Evolutionary conservation across 1,284 basidiomycete species (phyloP).

Genomic region (Mrakiaceae sp.): DNA sequence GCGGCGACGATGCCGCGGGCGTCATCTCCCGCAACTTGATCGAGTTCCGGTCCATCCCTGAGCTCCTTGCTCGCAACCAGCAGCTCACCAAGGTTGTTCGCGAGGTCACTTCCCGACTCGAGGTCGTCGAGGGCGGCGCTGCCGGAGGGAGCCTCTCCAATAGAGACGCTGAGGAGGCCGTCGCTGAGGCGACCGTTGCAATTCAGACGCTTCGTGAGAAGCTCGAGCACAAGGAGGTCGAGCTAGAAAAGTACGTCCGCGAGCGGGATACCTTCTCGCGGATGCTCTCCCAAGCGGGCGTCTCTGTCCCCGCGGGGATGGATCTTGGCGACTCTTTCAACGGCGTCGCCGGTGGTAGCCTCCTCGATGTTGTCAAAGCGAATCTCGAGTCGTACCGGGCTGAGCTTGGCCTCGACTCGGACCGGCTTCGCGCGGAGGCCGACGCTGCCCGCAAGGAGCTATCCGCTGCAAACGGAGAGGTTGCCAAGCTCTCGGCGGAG

Average conservation of each 20-base stretch:
- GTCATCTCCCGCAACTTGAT: conserved; percentile 86
- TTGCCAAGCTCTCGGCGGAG: conserved; percentile 71
- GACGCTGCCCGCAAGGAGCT: conserved; percentile 52
- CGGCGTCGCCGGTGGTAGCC: conserved; percentile 31
- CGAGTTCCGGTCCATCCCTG: conserved; percentile 67
- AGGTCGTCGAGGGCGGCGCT: conserved; percentile 19
- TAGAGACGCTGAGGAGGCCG: neutral
- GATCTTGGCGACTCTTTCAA: conserved; percentile 3
- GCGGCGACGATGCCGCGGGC: conserved; percentile 36
- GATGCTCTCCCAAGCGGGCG: conserved; percentile 42
- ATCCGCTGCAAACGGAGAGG: conserved; percentile 50
- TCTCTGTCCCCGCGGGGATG: conserved; percentile 28
- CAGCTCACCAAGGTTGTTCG: conserved; percentile 73
- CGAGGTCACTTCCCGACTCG: conserved; percentile 35
- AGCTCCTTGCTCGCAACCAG: conserved; percentile 81
- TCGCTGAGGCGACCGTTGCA: conserved; percentile 1
- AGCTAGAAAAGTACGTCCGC: conserved; percentile 66
- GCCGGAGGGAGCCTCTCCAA: neutral
- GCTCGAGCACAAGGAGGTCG: conserved; percentile 63
- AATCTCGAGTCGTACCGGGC: conserved; percentile 65
- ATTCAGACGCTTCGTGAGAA: conserved; percentile 46
- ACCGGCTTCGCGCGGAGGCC: conserved; percentile 57
- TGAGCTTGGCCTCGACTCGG: conserved; percentile 59
- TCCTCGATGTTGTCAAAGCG: conserved; percentile 54
- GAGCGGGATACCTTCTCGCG: conserved; percentile 78